Conservation (phyloP, 139 green algal genomes). For the Tetraselmis striata region DNA sequence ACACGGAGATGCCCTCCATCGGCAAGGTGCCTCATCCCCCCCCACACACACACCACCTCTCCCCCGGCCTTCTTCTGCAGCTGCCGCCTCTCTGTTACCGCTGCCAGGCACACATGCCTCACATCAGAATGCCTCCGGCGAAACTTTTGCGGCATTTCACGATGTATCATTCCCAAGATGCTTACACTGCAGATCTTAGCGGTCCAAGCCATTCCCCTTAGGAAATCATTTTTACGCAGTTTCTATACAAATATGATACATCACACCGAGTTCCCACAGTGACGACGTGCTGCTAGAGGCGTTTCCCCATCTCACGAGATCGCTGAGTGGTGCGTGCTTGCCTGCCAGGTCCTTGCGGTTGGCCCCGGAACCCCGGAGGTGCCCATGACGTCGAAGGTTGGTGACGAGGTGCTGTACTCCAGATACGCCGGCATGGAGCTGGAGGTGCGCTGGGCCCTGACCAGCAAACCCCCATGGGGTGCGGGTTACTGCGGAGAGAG, state of each 20-base stretch:
- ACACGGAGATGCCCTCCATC: conserved; percentile 83
- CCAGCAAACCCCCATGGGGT: too few species aligned
- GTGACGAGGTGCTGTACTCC: conserved; percentile 79
- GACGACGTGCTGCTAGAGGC: too few species aligned
- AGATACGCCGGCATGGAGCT: conserved; percentile 85
- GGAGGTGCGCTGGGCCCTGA: conserved; percentile 57
- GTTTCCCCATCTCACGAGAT: too few species aligned
- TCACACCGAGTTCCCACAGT: too few species aligned
- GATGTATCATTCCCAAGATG: too few species aligned
- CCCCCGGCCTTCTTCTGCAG: background rate
- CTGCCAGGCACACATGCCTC: background rate
- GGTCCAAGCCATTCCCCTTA: too few species aligned
- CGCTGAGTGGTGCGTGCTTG: too few species aligned
- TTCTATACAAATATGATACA: too few species aligned
- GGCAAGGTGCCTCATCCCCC: conserved; percentile 53
- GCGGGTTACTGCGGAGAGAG: too few species aligned
- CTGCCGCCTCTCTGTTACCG: background rate
- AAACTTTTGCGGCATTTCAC: background rate
- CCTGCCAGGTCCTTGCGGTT: conserved; percentile 76
- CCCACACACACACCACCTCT: background rate
- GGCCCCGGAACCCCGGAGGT: conserved; percentile 55
- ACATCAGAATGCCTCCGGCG: background rate
- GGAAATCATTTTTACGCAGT: too few species aligned
- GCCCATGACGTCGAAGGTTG: conserved; percentile 47
- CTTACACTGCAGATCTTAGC: too few species aligned